Evolutionary conservation across 169 alveolate genomes (phyloP).

Genomic region (Eimeria acervulina): DNA sequence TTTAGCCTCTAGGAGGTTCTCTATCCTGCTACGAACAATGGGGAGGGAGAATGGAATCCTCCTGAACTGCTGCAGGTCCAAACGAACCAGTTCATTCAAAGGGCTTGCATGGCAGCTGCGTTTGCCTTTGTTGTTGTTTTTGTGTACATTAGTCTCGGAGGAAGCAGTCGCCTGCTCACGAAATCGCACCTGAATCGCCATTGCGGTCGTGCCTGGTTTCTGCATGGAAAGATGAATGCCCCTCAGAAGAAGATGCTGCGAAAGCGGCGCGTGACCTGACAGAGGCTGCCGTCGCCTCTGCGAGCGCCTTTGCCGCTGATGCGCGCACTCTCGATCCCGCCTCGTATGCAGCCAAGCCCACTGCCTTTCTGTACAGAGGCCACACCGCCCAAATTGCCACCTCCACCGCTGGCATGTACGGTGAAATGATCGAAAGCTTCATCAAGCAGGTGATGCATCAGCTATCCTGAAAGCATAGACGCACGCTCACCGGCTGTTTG

Average conservation of each 20-base stretch:
- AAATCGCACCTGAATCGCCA: background rate
- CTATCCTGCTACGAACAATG: background rate
- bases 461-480: background rate
- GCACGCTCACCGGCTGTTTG: background rate
- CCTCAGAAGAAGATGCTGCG: slow-evolving; percentile 16
- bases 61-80: background rate
- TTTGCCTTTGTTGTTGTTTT: background rate
- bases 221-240: slow-evolving; percentile 30
- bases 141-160: slow-evolving; percentile 2
- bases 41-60: background rate
- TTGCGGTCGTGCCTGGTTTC: background rate
- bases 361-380: slow-evolving; percentile 87
- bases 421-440: slow-evolving; percentile 90
- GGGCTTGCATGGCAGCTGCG: background rate
- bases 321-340: slow-evolving; percentile 63
- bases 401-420: slow-evolving; percentile 94
- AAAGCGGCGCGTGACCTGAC: slow-evolving; percentile 39
- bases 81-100: background rate
- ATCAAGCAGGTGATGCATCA: slow-evolving; percentile 74
- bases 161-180: slow-evolving; percentile 16
- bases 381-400: slow-evolving; percentile 88
- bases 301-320: slow-evolving; percentile 42
- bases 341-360: slow-evolving; percentile 60
- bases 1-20: background rate
- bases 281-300: slow-evolving; percentile 58